Conservation (phyloP, 2,329 filamentous ascomycete genomes). For the Helminthosporium solani region DNA sequence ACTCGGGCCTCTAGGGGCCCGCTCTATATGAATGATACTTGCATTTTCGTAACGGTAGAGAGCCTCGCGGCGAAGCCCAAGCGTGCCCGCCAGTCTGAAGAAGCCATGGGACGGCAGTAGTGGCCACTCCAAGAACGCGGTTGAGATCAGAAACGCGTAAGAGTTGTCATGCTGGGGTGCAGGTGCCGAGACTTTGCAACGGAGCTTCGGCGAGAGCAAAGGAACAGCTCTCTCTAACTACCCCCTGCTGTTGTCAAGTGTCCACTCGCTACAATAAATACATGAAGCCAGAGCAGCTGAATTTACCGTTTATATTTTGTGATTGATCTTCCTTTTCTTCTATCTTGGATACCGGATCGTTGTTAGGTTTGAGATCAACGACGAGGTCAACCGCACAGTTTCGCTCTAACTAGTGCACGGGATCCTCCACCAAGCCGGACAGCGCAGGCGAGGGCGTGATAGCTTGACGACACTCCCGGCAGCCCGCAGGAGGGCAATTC, state of each 20-base stretch:
- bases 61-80: constrained; percentile 51
- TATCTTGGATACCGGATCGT: neutral
- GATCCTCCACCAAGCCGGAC: constrained; percentile 30
- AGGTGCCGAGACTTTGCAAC: neutral
- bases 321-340: neutral
- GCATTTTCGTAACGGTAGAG: constrained; percentile 49
- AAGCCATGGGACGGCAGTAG: constrained; percentile 17
- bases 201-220: constrained; percentile 5
- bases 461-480: constrained; percentile 33
- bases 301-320: neutral
- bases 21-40: constrained; percentile 36
- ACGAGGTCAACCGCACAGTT: constrained; percentile 18
- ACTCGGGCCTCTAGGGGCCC: neutral
- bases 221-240: neutral
- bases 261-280: neutral
- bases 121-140: constrained; percentile 5
- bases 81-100: constrained; percentile 43
- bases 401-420: constrained; percentile 18
- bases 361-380: constrained; percentile 18
- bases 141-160: constrained; percentile 51
- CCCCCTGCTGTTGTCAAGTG: neutral
- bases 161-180: constrained; percentile 44
- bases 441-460: constrained; percentile 27
- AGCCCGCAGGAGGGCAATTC: constrained; percentile 25
- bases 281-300: neutral